A percentile compares a stretch with the other conserved stretches of the same genome.
Conservation (phyloP, 1,284 basidiomycete genomes). For the Flammula alnicola region DNA sequence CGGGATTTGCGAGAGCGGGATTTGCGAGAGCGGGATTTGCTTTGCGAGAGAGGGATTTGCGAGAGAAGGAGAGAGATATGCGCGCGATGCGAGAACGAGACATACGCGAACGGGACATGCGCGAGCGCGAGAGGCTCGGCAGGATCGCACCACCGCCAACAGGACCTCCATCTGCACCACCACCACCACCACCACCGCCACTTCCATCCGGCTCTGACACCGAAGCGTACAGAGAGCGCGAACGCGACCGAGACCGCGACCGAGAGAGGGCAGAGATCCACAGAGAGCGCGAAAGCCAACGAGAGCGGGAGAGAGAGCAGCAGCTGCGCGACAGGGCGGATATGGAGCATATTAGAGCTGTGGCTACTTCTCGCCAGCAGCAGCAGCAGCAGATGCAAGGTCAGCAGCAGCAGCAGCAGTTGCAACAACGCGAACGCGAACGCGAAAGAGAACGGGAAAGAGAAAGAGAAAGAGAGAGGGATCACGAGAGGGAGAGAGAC, state of each 20-base stretch:
- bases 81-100: slow-evolving; percentile 7
- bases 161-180: no score
- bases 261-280: slow-evolving; percentile 4
- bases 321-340: slow-evolving; percentile 1
- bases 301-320: slow-evolving; percentile 11
- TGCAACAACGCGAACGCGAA: background rate
- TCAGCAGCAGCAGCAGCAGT: background rate
- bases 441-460: slow-evolving; percentile 6
- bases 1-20: background rate
- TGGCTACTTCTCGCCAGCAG: background rate
- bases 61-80: slow-evolving; percentile 4
- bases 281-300: slow-evolving; percentile 17
- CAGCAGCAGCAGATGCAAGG: slow-evolving; percentile 1
- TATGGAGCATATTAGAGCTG: background rate
- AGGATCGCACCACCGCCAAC: no score
- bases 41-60: background rate
- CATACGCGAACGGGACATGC: background rate
- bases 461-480: slow-evolving; percentile 7
- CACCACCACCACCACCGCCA: no score
- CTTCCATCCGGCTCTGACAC: no score
- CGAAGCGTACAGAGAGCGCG: slow-evolving; percentile 1
- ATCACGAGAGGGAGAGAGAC: slow-evolving; percentile 15
- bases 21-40: background rate
- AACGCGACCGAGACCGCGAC: background rate
- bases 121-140: background rate